phyloP scores from a whole-genome alignment of 257 asterid genomes.

The Ilex aquifolium region DNA sequence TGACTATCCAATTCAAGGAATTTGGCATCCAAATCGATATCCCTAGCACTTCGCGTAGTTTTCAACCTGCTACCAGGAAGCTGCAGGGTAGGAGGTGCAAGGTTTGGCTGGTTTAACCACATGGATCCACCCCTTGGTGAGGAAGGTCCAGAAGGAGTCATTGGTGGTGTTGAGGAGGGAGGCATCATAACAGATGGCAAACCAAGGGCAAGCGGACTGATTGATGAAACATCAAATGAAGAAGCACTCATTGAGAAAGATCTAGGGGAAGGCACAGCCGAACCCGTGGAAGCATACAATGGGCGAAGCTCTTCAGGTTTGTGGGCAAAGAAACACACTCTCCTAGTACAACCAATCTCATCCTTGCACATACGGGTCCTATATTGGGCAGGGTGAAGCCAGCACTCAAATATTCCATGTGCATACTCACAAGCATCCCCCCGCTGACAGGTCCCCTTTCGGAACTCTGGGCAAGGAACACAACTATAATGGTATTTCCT shows the following conservation, averaged over 20 bases:
- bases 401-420: constrained; percentile 43
- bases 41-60: constrained; percentile 23
- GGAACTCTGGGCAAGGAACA: constrained; percentile 43
- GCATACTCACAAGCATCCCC: constrained; percentile 43
- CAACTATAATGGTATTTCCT: constrained; percentile 35
- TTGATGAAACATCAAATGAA: constrained; percentile 20
- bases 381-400: constrained; percentile 50
- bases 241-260: constrained; percentile 17
- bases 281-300: constrained; percentile 34
- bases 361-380: constrained; percentile 41
- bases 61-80: constrained; percentile 33
- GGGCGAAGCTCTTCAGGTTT: constrained; percentile 37
- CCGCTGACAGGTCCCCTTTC: constrained; percentile 28
- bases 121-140: constrained; percentile 21
- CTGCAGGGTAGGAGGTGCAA: constrained; percentile 26
- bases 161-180: constrained; percentile 29
- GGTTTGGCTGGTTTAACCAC: constrained; percentile 24
- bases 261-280: constrained; percentile 39
- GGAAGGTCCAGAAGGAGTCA: constrained; percentile 23
- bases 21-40: constrained; percentile 16
- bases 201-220: constrained; percentile 22
- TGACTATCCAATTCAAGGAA: constrained; percentile 11
- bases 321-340: constrained; percentile 43
- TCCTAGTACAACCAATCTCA: constrained; percentile 29
- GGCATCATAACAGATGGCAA: constrained; percentile 28